Percentiles rank a stretch among this genome's conserved stretches.
These are phyloP conservation scores for Theobroma cacao DNA, from an alignment of 345 rosid genomes.

Conservation along the genomic window DNA sequence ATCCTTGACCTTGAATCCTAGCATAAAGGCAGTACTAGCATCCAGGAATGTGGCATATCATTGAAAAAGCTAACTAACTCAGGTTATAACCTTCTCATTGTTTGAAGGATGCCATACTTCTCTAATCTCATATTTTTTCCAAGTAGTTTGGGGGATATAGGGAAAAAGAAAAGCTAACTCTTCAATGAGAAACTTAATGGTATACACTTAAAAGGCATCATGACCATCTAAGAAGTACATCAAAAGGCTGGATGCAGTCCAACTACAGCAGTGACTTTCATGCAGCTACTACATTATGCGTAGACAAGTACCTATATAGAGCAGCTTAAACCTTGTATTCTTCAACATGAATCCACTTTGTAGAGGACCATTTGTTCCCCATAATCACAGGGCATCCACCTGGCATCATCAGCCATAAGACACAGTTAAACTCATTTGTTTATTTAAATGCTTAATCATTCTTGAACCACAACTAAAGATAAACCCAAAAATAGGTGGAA, in stretches of 20 bases:
- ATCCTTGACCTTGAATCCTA: neutral
- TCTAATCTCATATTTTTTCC: neutral
- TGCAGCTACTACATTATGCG: neutral
- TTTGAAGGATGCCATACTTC: neutral
- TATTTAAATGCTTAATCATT: conserved; percentile 10
- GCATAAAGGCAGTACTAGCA: neutral
- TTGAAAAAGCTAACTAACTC: neutral
- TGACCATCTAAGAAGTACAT: neutral
- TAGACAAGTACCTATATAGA: conserved; percentile 12
- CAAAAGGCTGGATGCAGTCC: neutral
- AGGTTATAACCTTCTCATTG: neutral
- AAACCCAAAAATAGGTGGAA: neutral
- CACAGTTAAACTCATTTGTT: neutral
- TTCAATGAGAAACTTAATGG: too few relatives aligned
- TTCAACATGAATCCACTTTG: conserved; percentile 86
- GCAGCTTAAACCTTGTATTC: conserved; percentile 52
- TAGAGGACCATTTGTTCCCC: conserved; percentile 94
- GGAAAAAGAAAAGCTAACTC: neutral
- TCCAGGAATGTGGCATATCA: neutral
- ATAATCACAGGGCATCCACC: conserved; percentile 91
- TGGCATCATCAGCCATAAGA: conserved; percentile 20
- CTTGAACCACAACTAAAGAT: conserved; percentile 1
- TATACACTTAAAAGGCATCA: neutral
- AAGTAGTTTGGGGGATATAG: neutral
- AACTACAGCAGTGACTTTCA: neutral